Base-by-base conservation (phyloP, 768 basidiomycete species). In the Clitopilus passeckerianus region DNA sequence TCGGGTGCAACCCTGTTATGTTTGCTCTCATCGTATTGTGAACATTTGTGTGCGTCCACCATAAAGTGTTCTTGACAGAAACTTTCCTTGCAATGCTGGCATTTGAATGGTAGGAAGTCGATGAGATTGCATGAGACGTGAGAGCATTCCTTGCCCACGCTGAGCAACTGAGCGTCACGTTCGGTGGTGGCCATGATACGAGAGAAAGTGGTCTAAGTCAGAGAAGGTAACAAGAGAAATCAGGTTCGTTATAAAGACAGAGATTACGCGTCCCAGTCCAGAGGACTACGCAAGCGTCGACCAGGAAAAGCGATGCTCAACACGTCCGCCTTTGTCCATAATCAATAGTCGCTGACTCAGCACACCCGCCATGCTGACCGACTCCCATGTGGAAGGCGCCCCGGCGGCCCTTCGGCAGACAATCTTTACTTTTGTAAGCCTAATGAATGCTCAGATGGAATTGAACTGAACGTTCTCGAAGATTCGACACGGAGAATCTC, bases 41-140 rank as follows among this genome's bases (percentile, higher is more conserved):
- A 70, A 67, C 93, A 92, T 35, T 71, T 75, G 66, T 94, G 92
- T 1, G 78, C 79, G 16, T 80, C 74, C 12, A 87, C 88, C 61
- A 81, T 82, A 75, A 87, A 93, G 67, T 95, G 92, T 12, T 91
- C 88, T 43, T 85, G 84, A 65, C 93, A 95, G 74, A 86, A 94
- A 0, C 79, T 76, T 15, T 78, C 70, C 14, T 78, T 67, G 70
- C 92, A 95, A 66, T 92, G 90, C 54, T 90, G 86, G 70, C 92
- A 95, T 72, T 87, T 89, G 79, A 93, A 89, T 0, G 92, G 91
- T 10, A 94, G 76, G 64, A 93, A 93, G 76, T 94, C 92, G 67
- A 93, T 81, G 62, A 90, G 80, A 27, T 78, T 71, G 72, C 92
- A 94, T 1, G 82, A 72, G 0, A 81, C 68, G 55, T 83, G 77